Percentiles rank a stretch among this genome's conserved stretches.
These are phyloP conservation scores for Ambispora gerdemannii DNA, from an alignment of 192 early-diverging fungal genomes.

Conservation along the genomic window DNA sequence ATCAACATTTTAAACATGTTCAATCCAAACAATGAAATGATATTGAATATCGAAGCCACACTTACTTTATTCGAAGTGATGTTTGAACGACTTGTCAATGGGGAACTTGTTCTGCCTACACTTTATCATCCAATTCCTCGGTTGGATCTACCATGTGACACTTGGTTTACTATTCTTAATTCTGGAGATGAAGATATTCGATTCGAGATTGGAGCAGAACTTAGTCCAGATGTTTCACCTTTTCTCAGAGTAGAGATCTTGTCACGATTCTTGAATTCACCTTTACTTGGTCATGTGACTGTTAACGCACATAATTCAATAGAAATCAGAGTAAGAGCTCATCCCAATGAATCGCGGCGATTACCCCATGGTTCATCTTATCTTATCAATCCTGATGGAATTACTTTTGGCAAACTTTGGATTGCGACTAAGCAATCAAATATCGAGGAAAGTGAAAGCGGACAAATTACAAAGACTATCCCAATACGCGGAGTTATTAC, in stretches of 20 bases:
- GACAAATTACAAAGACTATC: conserved; percentile 58
- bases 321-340: conserved; percentile 66
- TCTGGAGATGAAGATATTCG: conserved; percentile 71
- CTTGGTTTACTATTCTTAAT: conserved; percentile 80
- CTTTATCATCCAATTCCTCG: conserved; percentile 63
- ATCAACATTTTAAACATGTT: conserved; percentile 62
- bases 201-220: conserved; percentile 70
- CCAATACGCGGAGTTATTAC: conserved; percentile 61
- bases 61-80: conserved; percentile 71
- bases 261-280: conserved; percentile 79
- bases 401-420: conserved; percentile 68
- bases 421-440: conserved; percentile 53
- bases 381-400: conserved; percentile 57
- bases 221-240: conserved; percentile 56
- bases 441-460: conserved; percentile 37
- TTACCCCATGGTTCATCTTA: conserved; percentile 54
- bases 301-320: conserved; percentile 63
- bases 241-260: conserved; percentile 69
- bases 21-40: conserved; percentile 62
- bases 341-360: conserved; percentile 58
- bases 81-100: conserved; percentile 66
- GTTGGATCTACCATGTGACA: conserved; percentile 64
- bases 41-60: conserved; percentile 46
- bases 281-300: conserved; percentile 63
- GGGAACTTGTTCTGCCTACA: conserved; percentile 68